Evolutionary conservation across 2,329 filamentous ascomycete species (phyloP).

Genomic region (Sarocladiaceae sp.): DNA sequence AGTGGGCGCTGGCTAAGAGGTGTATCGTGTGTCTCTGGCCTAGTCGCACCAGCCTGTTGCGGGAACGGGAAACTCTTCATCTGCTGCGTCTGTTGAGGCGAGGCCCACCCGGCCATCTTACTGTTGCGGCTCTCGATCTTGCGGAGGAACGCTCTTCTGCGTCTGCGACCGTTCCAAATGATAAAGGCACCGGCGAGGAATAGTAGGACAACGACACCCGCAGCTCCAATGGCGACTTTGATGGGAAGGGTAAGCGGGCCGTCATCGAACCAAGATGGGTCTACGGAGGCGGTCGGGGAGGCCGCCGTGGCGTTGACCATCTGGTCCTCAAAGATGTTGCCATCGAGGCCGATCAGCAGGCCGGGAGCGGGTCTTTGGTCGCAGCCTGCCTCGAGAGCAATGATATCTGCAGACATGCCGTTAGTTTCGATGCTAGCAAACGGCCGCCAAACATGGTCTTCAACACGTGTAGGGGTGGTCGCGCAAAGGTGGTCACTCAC

Average conservation of each 20-base stretch:
- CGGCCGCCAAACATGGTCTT: neutral
- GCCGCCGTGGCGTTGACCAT: constrained; percentile 48
- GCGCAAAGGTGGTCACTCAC: constrained; percentile 28
- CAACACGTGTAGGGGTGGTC: neutral
- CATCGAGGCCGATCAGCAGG: constrained; percentile 43
- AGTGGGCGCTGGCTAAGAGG: constrained; percentile 37
- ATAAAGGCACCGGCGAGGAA: constrained; percentile 46
- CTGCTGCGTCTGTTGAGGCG: constrained; percentile 19
- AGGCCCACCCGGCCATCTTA: constrained; percentile 37
- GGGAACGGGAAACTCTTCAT: constrained; percentile 15
- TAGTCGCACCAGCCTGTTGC: neutral
- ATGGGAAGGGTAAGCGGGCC: constrained; percentile 48
- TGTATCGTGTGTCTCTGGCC: constrained; percentile 20
- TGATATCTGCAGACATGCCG: constrained; percentile 33
- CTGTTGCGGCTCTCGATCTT: constrained; percentile 37
- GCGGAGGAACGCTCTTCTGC: constrained; percentile 47
- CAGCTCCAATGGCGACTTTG: constrained; percentile 56
- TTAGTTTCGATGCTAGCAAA: constrained; percentile 17
- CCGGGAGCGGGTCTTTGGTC: constrained; percentile 45
- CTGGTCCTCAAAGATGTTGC: constrained; percentile 46
- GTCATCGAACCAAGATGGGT: constrained; percentile 34
- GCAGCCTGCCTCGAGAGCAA: constrained; percentile 52
- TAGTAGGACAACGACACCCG: constrained; percentile 44
- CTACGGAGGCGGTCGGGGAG: constrained; percentile 32
- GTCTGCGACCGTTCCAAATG: constrained; percentile 52